These are phyloP conservation scores for Ilyonectria robusta DNA, from an alignment of 2,329 filamentous ascomycete species.

Conservation along the genomic window DNA sequence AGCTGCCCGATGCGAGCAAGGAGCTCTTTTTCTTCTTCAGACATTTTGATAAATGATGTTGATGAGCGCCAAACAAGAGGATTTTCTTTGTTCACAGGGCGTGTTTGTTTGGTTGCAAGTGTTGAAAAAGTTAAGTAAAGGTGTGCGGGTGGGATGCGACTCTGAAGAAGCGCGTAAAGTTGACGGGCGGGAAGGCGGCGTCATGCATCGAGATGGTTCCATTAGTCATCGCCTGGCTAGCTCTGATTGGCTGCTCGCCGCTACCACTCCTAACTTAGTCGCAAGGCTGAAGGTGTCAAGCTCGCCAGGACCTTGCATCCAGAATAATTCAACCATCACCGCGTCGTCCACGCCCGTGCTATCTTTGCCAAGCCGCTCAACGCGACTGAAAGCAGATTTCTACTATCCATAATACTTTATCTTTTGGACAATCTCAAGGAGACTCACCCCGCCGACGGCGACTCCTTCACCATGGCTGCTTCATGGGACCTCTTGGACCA, in stretches of 20 bases:
- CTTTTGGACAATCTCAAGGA: slow-evolving; percentile 17
- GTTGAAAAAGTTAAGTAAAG: slow-evolving; percentile 12
- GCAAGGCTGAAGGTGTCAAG: slow-evolving; percentile 41
- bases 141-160: slow-evolving; percentile 9
- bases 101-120: neutral
- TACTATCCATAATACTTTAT: neutral
- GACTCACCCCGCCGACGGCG: neutral
- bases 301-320: slow-evolving; percentile 9
- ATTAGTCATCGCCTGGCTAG: slow-evolving; percentile 41
- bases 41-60: slow-evolving; percentile 52
- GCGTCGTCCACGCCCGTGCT: neutral
- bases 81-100: neutral
- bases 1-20: slow-evolving; percentile 68
- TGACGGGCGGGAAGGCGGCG: slow-evolving; percentile 5
- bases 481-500: slow-evolving; percentile 80
- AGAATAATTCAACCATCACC: neutral
- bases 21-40: slow-evolving; percentile 66
- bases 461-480: slow-evolving; percentile 53
- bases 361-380: neutral
- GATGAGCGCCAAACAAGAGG: neutral
- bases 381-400: too few species aligned
- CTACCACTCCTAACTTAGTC: slow-evolving; percentile 23
- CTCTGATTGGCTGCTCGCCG: slow-evolving; percentile 37
- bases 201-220: slow-evolving; percentile 35
- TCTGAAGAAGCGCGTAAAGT: slow-evolving; percentile 3